Base-by-base conservation (phyloP, 129 eudicot species). In the Kitagawia praeruptora region DNA sequence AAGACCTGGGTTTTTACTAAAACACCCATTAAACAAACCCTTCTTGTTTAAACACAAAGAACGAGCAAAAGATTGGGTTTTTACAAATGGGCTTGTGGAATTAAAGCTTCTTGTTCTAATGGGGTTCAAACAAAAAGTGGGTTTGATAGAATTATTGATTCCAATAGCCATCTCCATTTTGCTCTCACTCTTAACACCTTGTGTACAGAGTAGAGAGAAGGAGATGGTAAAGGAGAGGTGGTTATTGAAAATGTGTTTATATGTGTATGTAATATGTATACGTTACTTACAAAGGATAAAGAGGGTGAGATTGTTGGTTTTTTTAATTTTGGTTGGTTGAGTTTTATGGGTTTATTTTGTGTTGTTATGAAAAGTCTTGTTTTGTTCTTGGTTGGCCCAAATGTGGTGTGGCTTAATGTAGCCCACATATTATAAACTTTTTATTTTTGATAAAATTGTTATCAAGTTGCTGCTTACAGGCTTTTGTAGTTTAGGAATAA, bases 111-210 rank as follows among this genome's bases (percentile, higher is more conserved):
- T 80, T 53, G 78, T 85, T 21, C 44, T 78, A 41, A 49, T 73
- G 54, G 82, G 77, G 78, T 77, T 86, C 14, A 75, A 27, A 15
- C 80, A 72, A 21, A 84, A 74, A 8, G 82, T 79, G 71, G 84
- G 84, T 64, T 78, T 56, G 19, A 85, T 34, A 58, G 82, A 79
- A 56, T 70, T 76, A 41, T 82, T 70, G 23, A 85, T 79, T 53
- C 87, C 80, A 77, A 72, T 85, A 34, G 89, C 87, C 92, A 88
- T 87, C 79, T 84, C 89, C 91, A 91, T 89, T 45, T 88, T 89
- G 42, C 87, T 80, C 80, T 77, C 86, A 19, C 41, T 78, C 78
- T 19, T 48, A 53, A 40, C n/a, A 49, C 31, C 46, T 45, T 42
- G 84, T 61, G 37, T 10, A 84, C 89, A 80, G 86, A 77, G 82